These are phyloP conservation scores for Scutellaria barbata DNA, from an alignment of 257 asterid genomes.

Conservation along the genomic window DNA sequence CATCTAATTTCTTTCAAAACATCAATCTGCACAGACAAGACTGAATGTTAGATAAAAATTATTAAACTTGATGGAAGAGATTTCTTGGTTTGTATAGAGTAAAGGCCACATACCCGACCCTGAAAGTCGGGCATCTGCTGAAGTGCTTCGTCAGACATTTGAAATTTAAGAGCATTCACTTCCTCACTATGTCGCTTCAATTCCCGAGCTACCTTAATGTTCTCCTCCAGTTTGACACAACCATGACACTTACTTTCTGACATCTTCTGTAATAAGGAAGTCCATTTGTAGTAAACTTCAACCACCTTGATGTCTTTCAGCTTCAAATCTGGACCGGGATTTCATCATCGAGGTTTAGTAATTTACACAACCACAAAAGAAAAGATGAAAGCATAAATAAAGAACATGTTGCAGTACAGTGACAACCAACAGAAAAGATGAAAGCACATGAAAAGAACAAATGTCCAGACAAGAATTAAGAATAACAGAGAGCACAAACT, in stretches of 20 bases:
- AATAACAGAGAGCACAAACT: neutral
- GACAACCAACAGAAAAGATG: constrained; percentile 21
- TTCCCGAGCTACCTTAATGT: constrained; percentile 78
- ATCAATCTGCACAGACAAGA: constrained; percentile 72
- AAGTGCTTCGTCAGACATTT: constrained; percentile 99
- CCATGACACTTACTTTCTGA: constrained; percentile 89
- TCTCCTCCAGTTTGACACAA: constrained; percentile 82
- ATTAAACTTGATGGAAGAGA: constrained; percentile 6
- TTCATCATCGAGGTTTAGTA: constrained; percentile 31
- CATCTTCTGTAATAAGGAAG: constrained; percentile 80
- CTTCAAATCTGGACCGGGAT: constrained; percentile 74
- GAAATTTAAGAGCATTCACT: constrained; percentile 70
- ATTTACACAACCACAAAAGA: constrained; percentile 27
- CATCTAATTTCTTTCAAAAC: constrained; percentile 93
- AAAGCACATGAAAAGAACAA: constrained; percentile 24
- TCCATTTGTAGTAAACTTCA: constrained; percentile 68
- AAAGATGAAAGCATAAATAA: constrained; percentile 25
- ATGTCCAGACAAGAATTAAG: constrained; percentile 13
- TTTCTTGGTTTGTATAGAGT: constrained; percentile 19
- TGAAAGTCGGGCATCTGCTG: constrained; percentile 99
- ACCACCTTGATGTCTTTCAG: constrained; percentile 69
- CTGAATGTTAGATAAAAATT: constrained; percentile 38
- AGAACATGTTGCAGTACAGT: constrained; percentile 25
- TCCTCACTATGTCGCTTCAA: constrained; percentile 68
- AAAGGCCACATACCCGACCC: constrained; percentile 79